Evolutionary conservation across 164 flowering plant species (phyloP).

Genomic region (Piper longum): DNA sequence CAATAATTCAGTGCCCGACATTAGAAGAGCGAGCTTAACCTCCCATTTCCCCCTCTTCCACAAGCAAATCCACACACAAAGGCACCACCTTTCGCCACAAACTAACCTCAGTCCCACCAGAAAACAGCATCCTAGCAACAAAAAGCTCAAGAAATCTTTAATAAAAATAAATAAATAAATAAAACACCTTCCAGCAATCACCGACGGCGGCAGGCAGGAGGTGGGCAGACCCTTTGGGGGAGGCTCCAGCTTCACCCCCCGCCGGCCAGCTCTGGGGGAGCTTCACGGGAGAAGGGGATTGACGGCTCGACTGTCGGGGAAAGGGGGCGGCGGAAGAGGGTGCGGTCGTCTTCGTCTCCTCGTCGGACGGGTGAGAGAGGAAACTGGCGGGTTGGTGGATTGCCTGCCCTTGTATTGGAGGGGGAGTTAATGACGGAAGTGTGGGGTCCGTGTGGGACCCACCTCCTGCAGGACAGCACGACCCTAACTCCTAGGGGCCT

Average conservation of each 20-base stretch:
- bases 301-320: neutral
- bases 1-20: neutral
- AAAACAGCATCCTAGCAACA: too few species aligned
- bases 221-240: neutral
- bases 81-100: too few species aligned
- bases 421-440: too few species aligned
- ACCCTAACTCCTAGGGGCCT: too few species aligned
- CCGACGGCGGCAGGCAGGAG: neutral
- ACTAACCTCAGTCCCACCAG: neutral
- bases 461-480: too few species aligned
- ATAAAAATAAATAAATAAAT: too few species aligned
- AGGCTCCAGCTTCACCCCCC: too few species aligned
- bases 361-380: neutral
- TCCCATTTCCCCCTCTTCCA: slow-evolving; percentile 69
- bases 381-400: neutral
- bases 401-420: neutral
- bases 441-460: too few species aligned
- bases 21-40: slow-evolving; percentile 9
- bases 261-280: too few species aligned
- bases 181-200: neutral
- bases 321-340: neutral
- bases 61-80: neutral
- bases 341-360: neutral
- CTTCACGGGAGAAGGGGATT: neutral
- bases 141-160: neutral